Percentiles rank a stretch among this genome's conserved stretches.
These are phyloP conservation scores for Xylariaceae sp. DNA, from an alignment of 2,329 filamentous ascomycete genomes.

Conservation along the genomic window DNA sequence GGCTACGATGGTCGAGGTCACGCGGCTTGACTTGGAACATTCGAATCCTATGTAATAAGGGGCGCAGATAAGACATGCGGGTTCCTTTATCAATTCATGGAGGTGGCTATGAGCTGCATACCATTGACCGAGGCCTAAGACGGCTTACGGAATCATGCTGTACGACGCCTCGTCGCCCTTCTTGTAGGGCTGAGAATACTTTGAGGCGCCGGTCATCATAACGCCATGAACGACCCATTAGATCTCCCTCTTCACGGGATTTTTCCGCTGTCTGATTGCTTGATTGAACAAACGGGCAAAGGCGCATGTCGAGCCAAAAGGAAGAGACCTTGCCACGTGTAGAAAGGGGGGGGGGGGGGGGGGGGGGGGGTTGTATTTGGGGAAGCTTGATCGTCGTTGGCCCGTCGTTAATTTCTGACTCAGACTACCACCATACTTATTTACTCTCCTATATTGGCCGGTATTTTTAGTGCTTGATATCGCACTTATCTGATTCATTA, in stretches of 20 bases:
- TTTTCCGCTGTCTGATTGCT: background rate
- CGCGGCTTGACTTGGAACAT: constrained; percentile 12
- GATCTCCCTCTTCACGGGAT: background rate
- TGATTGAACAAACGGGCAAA: background rate
- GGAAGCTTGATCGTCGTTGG: background rate
- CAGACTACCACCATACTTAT: background rate
- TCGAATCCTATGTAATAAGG: constrained; percentile 4
- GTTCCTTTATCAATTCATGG: constrained; percentile 20
- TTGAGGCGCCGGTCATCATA: background rate
- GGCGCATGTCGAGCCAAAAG: background rate
- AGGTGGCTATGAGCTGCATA: constrained; percentile 29
- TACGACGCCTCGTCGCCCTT: constrained; percentile 8
- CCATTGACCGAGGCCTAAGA: constrained; percentile 3
- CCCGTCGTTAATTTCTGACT: background rate
- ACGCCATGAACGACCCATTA: background rate
- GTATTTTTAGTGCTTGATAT: background rate
- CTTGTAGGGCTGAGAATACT: constrained; percentile 29
- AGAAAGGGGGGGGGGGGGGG: too few relatives aligned
- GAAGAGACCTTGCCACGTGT: background rate
- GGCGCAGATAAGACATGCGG: constrained; percentile 23
- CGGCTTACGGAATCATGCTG: background rate
- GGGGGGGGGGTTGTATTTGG: too few relatives aligned
- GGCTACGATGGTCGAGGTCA: constrained; percentile 7
- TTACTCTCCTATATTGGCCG: background rate
- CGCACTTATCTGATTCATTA: background rate